phyloP scores from a whole-genome alignment of 352 stramenopile genomes.

The Blastocystis sp. region DNA sequence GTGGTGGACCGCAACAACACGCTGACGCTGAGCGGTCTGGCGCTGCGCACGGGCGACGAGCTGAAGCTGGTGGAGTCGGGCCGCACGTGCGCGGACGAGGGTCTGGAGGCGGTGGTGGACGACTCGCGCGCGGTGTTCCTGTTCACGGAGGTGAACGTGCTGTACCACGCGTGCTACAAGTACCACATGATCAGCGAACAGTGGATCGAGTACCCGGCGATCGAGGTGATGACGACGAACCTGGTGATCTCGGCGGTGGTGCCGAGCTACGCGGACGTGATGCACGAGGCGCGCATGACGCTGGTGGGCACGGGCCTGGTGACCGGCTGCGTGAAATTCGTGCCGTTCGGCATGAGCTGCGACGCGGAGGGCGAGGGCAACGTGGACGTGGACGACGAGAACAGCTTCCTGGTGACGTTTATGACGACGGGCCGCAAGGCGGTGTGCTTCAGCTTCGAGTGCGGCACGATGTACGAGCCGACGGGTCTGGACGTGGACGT shows the following conservation, averaged over 20 bases:
- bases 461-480: background rate
- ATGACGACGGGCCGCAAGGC: background rate
- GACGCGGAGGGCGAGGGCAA: background rate
- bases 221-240: background rate
- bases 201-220: background rate
- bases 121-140: conserved; percentile 27
- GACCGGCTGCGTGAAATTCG: conserved; percentile 60
- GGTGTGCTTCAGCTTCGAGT: conserved; percentile 67
- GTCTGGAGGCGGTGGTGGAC: conserved; percentile 28
- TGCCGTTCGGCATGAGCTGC: conserved; percentile 5
- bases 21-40: conserved; percentile 29
- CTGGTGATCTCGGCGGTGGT: background rate
- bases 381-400: background rate
- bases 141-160: background rate
- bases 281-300: conserved; percentile 3
- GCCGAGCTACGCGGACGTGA: conserved; percentile 3
- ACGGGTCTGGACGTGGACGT: background rate
- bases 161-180: conserved; percentile 45
- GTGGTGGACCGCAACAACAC: conserved; percentile 13
- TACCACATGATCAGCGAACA: conserved; percentile 47
- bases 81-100: background rate
- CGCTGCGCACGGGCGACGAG: conserved; percentile 11
- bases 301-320: conserved; percentile 23
- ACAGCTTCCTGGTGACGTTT: background rate
- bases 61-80: conserved; percentile 42